Conservation (phyloP, 345 rosid genomes). For the Gossypium raimondii region DNA sequence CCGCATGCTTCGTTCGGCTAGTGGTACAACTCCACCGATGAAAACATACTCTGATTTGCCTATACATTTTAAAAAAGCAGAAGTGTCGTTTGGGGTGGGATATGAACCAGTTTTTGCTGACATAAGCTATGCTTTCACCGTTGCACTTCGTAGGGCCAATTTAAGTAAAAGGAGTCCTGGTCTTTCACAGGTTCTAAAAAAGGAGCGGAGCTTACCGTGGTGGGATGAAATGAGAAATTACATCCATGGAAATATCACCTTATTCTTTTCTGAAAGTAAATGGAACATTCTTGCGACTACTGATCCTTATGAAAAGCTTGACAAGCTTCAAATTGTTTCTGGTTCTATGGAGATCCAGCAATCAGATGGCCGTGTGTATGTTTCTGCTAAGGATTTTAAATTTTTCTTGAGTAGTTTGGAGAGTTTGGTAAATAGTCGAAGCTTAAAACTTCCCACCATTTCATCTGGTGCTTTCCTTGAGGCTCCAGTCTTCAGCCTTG, state of each 20-base stretch:
- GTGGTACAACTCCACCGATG: constrained; percentile 93
- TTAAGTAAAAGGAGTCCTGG: constrained; percentile 67
- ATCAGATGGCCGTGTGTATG: constrained; percentile 80
- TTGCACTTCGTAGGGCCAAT: constrained; percentile 96
- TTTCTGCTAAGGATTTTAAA: constrained; percentile 77
- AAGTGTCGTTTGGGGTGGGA: constrained; percentile 85
- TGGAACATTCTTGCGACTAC: constrained; percentile 83
- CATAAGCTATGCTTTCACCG: constrained; percentile 89
- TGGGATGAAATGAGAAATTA: constrained; percentile 99
- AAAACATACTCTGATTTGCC: constrained; percentile 87
- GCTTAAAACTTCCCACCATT: constrained; percentile 55
- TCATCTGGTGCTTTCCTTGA: constrained; percentile 60
- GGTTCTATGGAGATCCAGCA: constrained; percentile 81
- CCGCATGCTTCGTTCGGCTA: constrained; percentile 81
- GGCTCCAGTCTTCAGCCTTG: constrained; percentile 70
- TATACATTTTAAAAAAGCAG: constrained; percentile 71
- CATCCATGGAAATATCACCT: constrained; percentile 71
- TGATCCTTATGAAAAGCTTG: constrained; percentile 95
- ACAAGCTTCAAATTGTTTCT: constrained; percentile 70
- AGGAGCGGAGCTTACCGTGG: constrained; percentile 94
- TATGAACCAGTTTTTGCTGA: constrained; percentile 94
- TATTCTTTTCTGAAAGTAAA: constrained; percentile 62
- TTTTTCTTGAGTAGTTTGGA: constrained; percentile 80
- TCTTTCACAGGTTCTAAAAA: constrained; percentile 55
- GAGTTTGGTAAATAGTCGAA: constrained; percentile 60